A percentile compares a stretch with the other conserved stretches of the same genome.
These are phyloP conservation scores for Beta macrorhiza DNA, from an alignment of 179 eudicot species.

Conservation along the genomic window DNA sequence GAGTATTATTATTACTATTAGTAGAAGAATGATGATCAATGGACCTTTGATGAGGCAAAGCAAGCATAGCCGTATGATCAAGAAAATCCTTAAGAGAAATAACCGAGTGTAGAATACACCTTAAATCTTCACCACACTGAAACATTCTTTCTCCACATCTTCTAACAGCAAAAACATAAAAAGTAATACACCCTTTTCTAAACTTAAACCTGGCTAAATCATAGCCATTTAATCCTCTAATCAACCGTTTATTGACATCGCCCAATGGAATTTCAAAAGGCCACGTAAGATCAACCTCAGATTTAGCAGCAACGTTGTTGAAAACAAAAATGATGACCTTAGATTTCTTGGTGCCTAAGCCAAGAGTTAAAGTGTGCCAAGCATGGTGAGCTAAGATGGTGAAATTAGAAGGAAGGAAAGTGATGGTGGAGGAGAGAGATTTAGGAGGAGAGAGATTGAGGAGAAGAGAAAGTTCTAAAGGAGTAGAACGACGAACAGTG, in stretches of 20 bases:
- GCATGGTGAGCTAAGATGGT: constrained; percentile 94
- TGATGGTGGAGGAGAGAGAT: constrained; percentile 59
- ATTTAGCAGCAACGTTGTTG: constrained; percentile 50
- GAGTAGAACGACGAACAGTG: constrained; percentile 74
- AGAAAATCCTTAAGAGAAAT: constrained; percentile 70
- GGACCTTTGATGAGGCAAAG: constrained; percentile 78
- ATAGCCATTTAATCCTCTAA: constrained; percentile 51
- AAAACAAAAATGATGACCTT: constrained; percentile 75
- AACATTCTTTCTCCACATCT: constrained; percentile 48
- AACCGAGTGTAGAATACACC: constrained; percentile 54
- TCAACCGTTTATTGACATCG: constrained; percentile 66
- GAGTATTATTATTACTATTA: not conserved
- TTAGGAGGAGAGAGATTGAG: constrained; percentile 45
- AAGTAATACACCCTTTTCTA: constrained; percentile 81
- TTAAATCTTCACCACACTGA: constrained; percentile 62
- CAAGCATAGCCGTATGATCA: constrained; percentile 96
- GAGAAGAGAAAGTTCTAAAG: constrained; percentile 64
- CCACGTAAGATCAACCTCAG: constrained; percentile 52
- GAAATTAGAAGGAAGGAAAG: constrained; percentile 82
- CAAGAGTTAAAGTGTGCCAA: constrained; percentile 88
- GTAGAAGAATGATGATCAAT: constrained; percentile 28
- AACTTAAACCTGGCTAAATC: constrained; percentile 91
- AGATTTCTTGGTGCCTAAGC: constrained; percentile 87
- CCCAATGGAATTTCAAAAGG: constrained; percentile 80
- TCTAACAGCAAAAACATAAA: constrained; percentile 77